Evolutionary conservation across 2,329 filamentous ascomycete species (phyloP).

Genomic region (Colletotrichum aenigma): DNA sequence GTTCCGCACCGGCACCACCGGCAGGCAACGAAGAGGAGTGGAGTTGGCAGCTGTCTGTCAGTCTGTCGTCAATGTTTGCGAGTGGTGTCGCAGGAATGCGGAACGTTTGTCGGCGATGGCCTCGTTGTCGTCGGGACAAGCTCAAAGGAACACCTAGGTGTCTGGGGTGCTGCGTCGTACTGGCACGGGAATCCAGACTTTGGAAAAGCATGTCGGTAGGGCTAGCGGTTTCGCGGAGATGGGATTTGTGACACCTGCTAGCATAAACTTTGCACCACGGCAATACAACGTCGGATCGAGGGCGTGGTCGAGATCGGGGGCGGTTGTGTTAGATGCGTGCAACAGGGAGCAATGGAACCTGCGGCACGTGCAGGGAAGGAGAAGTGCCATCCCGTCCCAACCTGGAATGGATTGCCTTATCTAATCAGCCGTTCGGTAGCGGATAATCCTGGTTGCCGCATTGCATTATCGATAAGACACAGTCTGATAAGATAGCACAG

Average conservation of each 20-base stretch:
- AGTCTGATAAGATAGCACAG: background rate
- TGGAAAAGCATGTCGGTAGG: background rate
- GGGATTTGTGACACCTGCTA: background rate
- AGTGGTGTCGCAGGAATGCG: background rate
- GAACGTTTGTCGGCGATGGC: background rate
- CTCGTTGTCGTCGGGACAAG: background rate
- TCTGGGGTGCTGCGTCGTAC: background rate
- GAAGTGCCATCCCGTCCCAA: background rate
- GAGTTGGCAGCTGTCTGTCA: background rate
- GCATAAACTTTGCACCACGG: background rate
- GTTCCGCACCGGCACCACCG: background rate
- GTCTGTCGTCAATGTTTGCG: background rate
- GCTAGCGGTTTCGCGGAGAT: background rate
- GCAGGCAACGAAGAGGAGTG: background rate
- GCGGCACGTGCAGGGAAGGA: background rate
- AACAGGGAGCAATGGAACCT: background rate
- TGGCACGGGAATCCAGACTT: background rate
- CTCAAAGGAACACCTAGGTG: background rate
- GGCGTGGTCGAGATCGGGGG: background rate
- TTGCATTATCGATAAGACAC: background rate
- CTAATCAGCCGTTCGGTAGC: rapidly evolving
- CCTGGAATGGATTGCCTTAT: rapidly evolving
- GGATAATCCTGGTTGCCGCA: rapidly evolving
- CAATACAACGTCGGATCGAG: conserved; percentile 7
- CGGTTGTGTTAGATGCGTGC: background rate